Percentiles rank a stretch among this genome's conserved stretches.
phyloP scores from a whole-genome alignment of 2,329 filamentous ascomycete genomes.

The Sporothrix globosa region DNA sequence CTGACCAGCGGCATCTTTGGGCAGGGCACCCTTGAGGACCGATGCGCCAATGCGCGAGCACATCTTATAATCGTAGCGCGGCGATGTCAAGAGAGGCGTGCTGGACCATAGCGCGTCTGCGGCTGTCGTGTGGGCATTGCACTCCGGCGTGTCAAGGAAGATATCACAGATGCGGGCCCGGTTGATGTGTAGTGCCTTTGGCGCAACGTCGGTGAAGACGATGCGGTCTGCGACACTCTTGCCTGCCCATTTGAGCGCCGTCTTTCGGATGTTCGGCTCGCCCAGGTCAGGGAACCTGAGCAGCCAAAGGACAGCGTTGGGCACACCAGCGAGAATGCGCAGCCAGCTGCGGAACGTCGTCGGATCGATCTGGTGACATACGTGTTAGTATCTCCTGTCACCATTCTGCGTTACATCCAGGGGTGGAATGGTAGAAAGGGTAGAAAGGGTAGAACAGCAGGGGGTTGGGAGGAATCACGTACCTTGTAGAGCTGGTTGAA shows the following conservation, averaged over 20 bases:
- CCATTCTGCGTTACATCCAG: neutral
- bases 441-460: too few relatives aligned
- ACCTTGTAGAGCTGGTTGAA: conserved; percentile 99
- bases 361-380: conserved; percentile 77
- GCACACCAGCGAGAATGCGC: conserved; percentile 80
- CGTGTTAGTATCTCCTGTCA: neutral
- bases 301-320: conserved; percentile 90
- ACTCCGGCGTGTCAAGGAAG: conserved; percentile 96
- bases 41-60: conserved; percentile 97
- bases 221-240: conserved; percentile 82
- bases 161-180: conserved; percentile 90
- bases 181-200: conserved; percentile 91
- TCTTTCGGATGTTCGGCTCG: conserved; percentile 79
- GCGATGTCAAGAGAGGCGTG: conserved; percentile 86
- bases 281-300: conserved; percentile 95
- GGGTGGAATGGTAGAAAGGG: neutral
- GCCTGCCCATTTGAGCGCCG: conserved; percentile 81
- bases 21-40: conserved; percentile 86
- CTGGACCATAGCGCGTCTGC: conserved; percentile 96
- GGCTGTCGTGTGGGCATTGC: conserved; percentile 96
- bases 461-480: conserved; percentile 38
- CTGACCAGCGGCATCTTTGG: conserved; percentile 68
- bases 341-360: conserved; percentile 96
- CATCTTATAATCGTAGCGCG: conserved; percentile 97
- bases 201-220: conserved; percentile 94